Evolutionary conservation across 495 filamentous ascomycete species (phyloP).

Genomic region (Coniosporium apollinis): DNA sequence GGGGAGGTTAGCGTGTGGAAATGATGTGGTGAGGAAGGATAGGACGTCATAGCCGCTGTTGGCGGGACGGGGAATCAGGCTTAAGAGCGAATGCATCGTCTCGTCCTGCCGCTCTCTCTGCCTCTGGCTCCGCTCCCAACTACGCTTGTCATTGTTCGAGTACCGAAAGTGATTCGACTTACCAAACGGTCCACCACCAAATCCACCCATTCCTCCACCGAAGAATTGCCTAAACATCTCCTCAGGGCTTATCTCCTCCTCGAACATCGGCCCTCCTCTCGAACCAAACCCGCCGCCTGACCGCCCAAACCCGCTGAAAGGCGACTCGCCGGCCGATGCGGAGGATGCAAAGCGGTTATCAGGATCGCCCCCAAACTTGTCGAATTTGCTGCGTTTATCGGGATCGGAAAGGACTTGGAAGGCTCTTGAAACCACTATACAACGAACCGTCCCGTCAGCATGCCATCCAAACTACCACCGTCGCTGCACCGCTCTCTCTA

Average conservation of each 20-base stretch:
- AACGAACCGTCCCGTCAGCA: constrained; percentile 1
- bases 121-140: too few species aligned
- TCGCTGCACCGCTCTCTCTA: too few species aligned
- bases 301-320: constrained; percentile 57
- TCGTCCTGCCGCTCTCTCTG: too few species aligned
- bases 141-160: constrained; percentile 11
- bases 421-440: constrained; percentile 70
- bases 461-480: too few species aligned
- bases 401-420: constrained; percentile 87
- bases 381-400: constrained; percentile 77
- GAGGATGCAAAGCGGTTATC: constrained; percentile 63
- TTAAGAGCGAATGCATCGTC: too few species aligned
- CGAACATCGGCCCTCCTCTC: constrained; percentile 42
- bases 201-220: constrained; percentile 42
- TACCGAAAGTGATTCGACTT: constrained; percentile 9
- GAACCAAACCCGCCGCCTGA: constrained; percentile 21
- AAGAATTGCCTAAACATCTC: constrained; percentile 96
- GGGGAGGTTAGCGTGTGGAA: not conserved
- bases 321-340: constrained; percentile 31
- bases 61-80: too few species aligned
- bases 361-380: constrained; percentile 79
- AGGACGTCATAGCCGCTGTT: too few species aligned
- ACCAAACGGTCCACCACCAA: constrained; percentile 51
- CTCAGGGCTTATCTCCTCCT: constrained; percentile 88
- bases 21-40: not conserved